A percentile compares a stretch with the other conserved stretches of the same genome.
Evolutionary conservation across 768 basidiomycete species (phyloP).

Genomic region (Auricularia auricula-judae): DNA sequence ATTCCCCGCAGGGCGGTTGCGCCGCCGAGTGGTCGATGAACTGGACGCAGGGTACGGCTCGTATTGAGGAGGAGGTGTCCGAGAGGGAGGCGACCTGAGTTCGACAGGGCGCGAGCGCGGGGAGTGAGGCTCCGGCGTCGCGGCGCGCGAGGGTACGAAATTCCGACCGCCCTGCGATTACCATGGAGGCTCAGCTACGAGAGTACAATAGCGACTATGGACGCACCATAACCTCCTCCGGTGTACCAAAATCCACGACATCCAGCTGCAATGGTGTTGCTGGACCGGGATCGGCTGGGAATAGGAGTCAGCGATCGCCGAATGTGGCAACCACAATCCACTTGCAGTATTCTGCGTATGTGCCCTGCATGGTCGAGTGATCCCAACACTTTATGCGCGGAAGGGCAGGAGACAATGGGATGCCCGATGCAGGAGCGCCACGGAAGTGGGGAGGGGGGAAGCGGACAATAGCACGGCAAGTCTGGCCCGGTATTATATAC

Average conservation of each 20-base stretch:
- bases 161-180: background rate
- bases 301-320: background rate
- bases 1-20: background rate
- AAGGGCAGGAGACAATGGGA: background rate
- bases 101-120: background rate
- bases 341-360: background rate
- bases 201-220: background rate
- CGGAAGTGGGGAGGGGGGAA: background rate
- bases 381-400: background rate
- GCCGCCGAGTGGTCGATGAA: background rate
- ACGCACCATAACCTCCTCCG: background rate
- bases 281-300: background rate
- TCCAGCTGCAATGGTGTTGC: background rate
- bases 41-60: background rate
- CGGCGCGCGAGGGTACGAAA: background rate
- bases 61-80: background rate
- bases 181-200: background rate
- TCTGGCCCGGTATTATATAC: background rate
- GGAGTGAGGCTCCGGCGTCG: background rate
- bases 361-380: background rate
- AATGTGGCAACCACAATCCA: background rate
- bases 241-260: background rate
- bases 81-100: background rate
- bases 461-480: background rate
- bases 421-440: background rate